Percentiles rank a stretch among this genome's conserved stretches.
These are phyloP conservation scores for Marasmius oreades DNA, from an alignment of 1,284 basidiomycete genomes.

Conservation along the genomic window DNA sequence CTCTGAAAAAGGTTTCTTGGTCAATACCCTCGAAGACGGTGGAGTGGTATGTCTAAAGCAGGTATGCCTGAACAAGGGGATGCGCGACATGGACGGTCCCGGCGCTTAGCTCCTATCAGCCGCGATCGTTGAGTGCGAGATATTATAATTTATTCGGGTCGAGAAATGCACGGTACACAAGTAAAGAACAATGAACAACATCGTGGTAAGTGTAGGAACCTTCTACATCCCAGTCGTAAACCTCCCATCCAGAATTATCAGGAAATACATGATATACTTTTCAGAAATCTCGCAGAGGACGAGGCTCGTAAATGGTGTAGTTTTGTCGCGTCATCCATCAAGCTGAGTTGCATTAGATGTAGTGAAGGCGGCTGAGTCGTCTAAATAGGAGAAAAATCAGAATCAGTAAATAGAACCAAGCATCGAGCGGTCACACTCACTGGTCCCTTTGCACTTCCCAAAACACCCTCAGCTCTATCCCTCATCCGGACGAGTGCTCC, in stretches of 20 bases:
- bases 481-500: slow-evolving; percentile 54
- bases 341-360: slow-evolving; percentile 29
- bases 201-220: neutral
- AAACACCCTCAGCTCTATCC: slow-evolving; percentile 46
- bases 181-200: neutral
- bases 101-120: too few species aligned
- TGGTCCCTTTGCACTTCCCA: slow-evolving; percentile 51
- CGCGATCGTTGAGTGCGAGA: too few species aligned
- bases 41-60: neutral
- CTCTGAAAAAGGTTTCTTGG: neutral
- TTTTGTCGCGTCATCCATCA: slow-evolving; percentile 46
- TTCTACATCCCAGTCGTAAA: neutral
- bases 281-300: slow-evolving; percentile 36
- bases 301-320: slow-evolving; percentile 51
- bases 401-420: neutral
- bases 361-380: neutral
- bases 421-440: slow-evolving; percentile 38
- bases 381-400: slow-evolving; percentile 26
- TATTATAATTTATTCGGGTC: too few species aligned
- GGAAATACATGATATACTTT: slow-evolving; percentile 25
- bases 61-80: neutral
- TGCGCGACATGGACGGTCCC: neutral
- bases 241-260: neutral
- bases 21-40: neutral
- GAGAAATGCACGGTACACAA: too few species aligned